phyloP scores from a whole-genome alignment of 345 rosid species.

The Geranium rotundifolium region DNA sequence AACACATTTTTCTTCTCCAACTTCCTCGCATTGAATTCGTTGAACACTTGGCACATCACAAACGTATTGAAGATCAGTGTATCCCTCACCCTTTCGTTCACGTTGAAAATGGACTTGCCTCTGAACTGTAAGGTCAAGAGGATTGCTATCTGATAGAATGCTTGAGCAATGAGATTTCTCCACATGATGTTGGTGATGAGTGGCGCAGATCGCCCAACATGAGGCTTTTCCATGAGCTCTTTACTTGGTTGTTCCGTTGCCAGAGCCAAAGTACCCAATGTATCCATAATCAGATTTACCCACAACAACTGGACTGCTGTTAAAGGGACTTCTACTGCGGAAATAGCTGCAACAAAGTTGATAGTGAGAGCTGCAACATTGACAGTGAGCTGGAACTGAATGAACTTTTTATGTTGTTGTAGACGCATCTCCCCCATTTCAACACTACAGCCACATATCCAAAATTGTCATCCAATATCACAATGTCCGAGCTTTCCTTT shows the following conservation, averaged over 20 bases:
- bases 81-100: constrained; percentile 36
- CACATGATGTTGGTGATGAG: constrained; percentile 66
- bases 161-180: constrained; percentile 62
- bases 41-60: constrained; percentile 65
- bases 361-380: constrained; percentile 56
- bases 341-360: constrained; percentile 64
- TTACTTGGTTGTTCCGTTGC: constrained; percentile 58
- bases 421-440: too few species aligned
- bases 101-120: constrained; percentile 45
- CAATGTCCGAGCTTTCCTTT: too few species aligned
- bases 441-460: too few species aligned
- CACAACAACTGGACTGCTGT: constrained; percentile 61
- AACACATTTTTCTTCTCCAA: constrained; percentile 68
- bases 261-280: constrained; percentile 62
- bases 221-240: constrained; percentile 50
- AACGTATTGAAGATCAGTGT: constrained; percentile 63
- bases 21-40: constrained; percentile 67
- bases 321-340: constrained; percentile 54
- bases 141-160: constrained; percentile 48
- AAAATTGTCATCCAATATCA: too few species aligned
- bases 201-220: constrained; percentile 49
- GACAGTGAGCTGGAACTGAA: constrained; percentile 67
- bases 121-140: constrained; percentile 55
- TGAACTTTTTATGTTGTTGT: too few species aligned
- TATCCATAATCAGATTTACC: constrained; percentile 78